These are phyloP conservation scores for Brassica hybrid DNA, from an alignment of 441 rosid species.

Conservation along the genomic window DNA sequence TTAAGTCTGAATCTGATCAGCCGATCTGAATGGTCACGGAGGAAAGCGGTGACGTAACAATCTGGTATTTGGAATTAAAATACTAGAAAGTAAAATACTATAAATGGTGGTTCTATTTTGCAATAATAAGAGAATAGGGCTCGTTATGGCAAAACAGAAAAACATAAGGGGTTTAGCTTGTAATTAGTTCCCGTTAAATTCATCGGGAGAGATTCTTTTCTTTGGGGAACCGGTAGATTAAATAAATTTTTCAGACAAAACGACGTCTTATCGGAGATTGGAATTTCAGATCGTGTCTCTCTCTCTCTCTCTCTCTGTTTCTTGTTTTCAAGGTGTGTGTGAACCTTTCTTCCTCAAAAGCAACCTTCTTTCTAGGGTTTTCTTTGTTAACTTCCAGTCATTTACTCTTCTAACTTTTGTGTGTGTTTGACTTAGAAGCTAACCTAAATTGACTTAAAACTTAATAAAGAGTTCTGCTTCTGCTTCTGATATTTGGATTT, in stretches of 20 bases:
- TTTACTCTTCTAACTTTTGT: no score
- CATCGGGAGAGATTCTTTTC: slow-evolving; percentile 2
- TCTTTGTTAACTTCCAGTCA: no score
- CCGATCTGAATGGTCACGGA: neutral
- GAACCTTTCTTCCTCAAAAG: slow-evolving; percentile 19
- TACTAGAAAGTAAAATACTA: neutral
- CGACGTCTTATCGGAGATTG: slow-evolving; percentile 45
- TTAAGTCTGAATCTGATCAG: neutral
- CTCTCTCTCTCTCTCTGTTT: neutral
- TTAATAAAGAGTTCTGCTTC: no score
- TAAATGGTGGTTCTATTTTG: no score
- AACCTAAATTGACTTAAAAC: neutral
- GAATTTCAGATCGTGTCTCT: slow-evolving; percentile 34
- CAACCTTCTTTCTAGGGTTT: slow-evolving; percentile 27
- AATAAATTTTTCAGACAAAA: slow-evolving; percentile 19
- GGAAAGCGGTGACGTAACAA: slow-evolving; percentile 12
- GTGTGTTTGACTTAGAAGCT: neutral
- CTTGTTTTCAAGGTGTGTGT: slow-evolving; percentile 23
- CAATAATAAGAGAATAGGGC: no score
- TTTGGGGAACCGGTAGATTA: slow-evolving; percentile 29
- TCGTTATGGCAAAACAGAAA: neutral
- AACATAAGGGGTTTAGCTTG: slow-evolving; percentile 19
- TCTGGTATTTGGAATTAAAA: neutral
- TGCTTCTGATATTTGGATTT: no score
- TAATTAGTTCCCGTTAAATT: slow-evolving; percentile 21